These are phyloP conservation scores for Clavaria fumosa DNA, from an alignment of 768 basidiomycete genomes.

Conservation along the genomic window DNA sequence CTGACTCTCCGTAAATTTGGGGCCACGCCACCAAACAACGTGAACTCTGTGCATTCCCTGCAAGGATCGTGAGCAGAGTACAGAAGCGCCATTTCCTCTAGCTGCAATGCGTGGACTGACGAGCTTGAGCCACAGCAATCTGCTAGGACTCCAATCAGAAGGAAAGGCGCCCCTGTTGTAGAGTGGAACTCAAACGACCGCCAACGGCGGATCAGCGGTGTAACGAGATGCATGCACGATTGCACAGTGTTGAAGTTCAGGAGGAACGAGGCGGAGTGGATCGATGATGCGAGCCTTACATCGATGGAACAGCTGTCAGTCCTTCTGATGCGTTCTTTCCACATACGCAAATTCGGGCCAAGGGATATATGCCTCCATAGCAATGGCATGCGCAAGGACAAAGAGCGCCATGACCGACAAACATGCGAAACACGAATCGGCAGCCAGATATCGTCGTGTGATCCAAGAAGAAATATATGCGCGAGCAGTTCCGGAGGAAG, in stretches of 20 bases:
- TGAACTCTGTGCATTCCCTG: no score
- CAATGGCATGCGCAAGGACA: slow-evolving; percentile 41
- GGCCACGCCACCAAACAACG: no score
- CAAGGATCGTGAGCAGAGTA: no score
- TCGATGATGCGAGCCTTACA: slow-evolving; percentile 30
- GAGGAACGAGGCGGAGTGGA: slow-evolving; percentile 15
- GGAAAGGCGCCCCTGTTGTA: no score
- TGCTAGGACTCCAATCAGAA: no score
- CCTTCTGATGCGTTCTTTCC: slow-evolving; percentile 45
- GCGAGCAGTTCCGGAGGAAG: slow-evolving; percentile 53
- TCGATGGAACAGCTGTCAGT: slow-evolving; percentile 48
- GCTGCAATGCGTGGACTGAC: no score
- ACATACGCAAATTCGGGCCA: slow-evolving; percentile 35
- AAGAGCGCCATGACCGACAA: slow-evolving; percentile 46
- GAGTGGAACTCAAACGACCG: no score
- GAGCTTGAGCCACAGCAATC: no score
- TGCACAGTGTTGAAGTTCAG: slow-evolving; percentile 15
- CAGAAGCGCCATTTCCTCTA: no score
- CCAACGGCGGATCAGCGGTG: no score
- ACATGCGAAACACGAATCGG: slow-evolving; percentile 55
- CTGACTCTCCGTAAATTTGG: no score
- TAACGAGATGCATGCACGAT: no score
- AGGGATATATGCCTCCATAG: slow-evolving; percentile 52
- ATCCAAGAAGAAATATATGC: slow-evolving; percentile 46
- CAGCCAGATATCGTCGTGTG: slow-evolving; percentile 38